Conservation (phyloP, 208 protist genomes). For the Leptomonas pyrrhocoris region DNA sequence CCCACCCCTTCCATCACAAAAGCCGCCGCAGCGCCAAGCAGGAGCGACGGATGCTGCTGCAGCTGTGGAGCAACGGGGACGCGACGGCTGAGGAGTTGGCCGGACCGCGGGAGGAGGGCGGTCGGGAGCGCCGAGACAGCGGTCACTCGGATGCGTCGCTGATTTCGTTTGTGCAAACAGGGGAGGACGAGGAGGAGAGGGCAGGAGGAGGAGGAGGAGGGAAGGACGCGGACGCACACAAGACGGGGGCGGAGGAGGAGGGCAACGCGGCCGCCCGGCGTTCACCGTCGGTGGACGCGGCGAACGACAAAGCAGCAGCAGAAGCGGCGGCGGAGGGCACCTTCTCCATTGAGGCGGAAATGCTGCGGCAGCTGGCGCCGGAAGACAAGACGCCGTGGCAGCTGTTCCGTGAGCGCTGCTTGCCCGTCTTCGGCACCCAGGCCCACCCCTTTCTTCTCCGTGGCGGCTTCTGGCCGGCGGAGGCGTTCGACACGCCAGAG, state of each 20-base stretch:
- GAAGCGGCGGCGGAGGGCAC: not conserved
- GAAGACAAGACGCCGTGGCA: constrained; percentile 90
- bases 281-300: not conserved
- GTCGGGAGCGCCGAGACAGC: not conserved
- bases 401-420: constrained; percentile 84
- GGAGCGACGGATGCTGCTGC: constrained; percentile 68
- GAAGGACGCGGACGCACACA: no score
- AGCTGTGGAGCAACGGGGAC: constrained; percentile 69
- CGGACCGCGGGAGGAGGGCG: not conserved
- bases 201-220: no score
- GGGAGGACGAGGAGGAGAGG: constrained; percentile 6
- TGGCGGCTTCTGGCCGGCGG: constrained; percentile 88
- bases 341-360: constrained; percentile 44
- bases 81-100: constrained; percentile 19
- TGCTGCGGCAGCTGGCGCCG: constrained; percentile 66
- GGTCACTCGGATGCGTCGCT: constrained; percentile 2
- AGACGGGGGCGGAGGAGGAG: no score
- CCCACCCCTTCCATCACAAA: constrained; percentile 92
- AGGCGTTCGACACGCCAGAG: constrained; percentile 83
- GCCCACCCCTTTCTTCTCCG: constrained; percentile 86
- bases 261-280: not conserved
- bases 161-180: not conserved
- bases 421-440: constrained; percentile 73
- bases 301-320: not conserved
- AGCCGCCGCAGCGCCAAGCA: constrained; percentile 59